Base-by-base conservation (phyloP, 1,284 basidiomycete genomes). In the Cryptococcus depauperatus region DNA sequence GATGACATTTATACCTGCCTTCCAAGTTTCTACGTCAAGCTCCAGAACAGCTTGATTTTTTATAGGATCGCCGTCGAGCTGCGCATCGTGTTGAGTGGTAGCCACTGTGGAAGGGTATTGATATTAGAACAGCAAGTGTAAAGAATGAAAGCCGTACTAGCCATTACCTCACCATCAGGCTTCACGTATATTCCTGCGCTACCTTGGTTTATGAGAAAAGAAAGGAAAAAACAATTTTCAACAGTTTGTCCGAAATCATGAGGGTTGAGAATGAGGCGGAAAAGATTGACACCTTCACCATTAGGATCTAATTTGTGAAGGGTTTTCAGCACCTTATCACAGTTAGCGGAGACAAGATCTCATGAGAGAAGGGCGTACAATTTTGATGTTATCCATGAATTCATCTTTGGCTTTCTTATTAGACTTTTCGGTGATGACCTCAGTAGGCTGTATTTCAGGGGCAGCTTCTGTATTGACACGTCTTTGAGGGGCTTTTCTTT, bases 171-270 rank as follows among this genome's bases (percentile, higher is more conserved):
- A 1, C 73, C 73, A n/a, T 62, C 61, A 14, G 68, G 51, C 6
- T 59, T 53, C 9, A 63, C 58, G 9, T 61, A 52, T n/a, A 72
- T 60, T 1, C 58, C 64, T 0, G 66, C 72, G 37, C 58, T 61
- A 6, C 72, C 72, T 30, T 77, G 75, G 40, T 69, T 63, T 19
- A 77, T 64, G 27, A 79, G 58, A 52, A 79, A 79, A 41, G 73
- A 74, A 28, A 75, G 66, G 56, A 74, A 77, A 54, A 79, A 78
- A 44, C 75, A 58, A 51, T 79, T 79, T 52, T 79, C 77, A 37
- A 77, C 73, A 1, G 74, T 74, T 40, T 77, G 75, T 18, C 66
- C 62, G 50, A 73, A 77, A 44, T 71, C 73, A 5, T 68, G 42
- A 3, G 76, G 76, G 49, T 77, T 73, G 43, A 76, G 57, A 28